These are phyloP conservation scores for Castanopsis chinensis DNA, from an alignment of 306 rosid species.

Conservation along the genomic window DNA sequence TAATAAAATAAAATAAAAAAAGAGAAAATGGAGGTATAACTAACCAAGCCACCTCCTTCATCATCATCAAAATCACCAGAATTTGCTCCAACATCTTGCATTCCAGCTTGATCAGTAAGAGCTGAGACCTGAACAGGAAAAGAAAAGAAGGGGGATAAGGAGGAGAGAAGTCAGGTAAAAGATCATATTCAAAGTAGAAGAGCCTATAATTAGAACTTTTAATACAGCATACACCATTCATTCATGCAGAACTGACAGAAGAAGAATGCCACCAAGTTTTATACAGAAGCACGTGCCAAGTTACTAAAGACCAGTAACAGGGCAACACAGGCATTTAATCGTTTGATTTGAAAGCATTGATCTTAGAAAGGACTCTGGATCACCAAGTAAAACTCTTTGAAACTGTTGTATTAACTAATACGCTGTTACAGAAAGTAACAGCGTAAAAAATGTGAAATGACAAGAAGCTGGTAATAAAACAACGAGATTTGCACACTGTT, in stretches of 20 bases:
- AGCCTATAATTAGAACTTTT: neutral
- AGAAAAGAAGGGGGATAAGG: neutral
- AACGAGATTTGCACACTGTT: neutral
- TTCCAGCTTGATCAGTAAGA: constrained; percentile 78
- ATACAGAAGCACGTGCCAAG: neutral
- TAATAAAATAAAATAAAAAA: constrained; percentile 3
- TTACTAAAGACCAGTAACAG: neutral
- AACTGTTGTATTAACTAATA: neutral
- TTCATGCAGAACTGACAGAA: neutral
- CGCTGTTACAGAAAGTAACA: neutral
- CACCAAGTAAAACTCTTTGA: neutral
- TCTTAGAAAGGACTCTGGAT: neutral
- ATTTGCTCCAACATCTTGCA: constrained; percentile 77
- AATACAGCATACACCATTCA: neutral
- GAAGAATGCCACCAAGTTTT: constrained; percentile 9
- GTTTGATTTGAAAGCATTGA: neutral
- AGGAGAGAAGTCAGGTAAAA: constrained; percentile 17
- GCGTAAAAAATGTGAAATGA: neutral
- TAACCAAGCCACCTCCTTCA: constrained; percentile 88
- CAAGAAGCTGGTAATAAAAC: neutral
- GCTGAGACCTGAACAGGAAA: constrained; percentile 69
- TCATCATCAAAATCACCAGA: constrained; percentile 92
- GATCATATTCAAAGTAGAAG: constrained; percentile 14
- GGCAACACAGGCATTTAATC: neutral
- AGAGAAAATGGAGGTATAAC: constrained; percentile 9